Evolutionary conservation across 208 protist species (phyloP).

Genomic region (Acanthamoeba healyi): DNA sequence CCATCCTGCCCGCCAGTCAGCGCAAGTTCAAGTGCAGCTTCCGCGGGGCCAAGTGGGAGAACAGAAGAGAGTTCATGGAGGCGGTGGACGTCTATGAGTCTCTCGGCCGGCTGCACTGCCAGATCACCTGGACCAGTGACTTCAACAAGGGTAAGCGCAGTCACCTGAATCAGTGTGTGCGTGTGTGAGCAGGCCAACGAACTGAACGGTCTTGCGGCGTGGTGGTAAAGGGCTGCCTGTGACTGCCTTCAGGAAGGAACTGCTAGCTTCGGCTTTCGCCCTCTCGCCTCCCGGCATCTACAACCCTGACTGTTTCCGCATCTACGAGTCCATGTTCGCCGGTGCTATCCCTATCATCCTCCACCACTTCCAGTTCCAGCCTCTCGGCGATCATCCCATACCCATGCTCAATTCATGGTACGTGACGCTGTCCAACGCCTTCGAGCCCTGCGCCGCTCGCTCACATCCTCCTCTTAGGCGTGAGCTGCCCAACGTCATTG

Average conservation of each 20-base stretch:
- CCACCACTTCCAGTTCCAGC: constrained; percentile 36
- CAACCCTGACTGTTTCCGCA: constrained; percentile 62
- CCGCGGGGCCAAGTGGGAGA: constrained; percentile 44
- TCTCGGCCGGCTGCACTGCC: background rate
- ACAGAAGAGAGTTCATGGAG: background rate
- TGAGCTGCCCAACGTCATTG: background rate
- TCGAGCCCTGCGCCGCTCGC: background rate
- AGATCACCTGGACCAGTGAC: background rate
- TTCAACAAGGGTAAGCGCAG: constrained; percentile 4
- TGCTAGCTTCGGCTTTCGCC: constrained; percentile 25
- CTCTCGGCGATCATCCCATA: constrained; percentile 60
- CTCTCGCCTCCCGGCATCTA: constrained; percentile 42
- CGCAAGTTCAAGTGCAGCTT: constrained; percentile 56
- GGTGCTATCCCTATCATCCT: constrained; percentile 59
- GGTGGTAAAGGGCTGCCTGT: background rate
- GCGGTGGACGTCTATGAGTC: background rate
- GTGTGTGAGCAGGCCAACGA: too few species aligned
- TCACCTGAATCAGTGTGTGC: background rate
- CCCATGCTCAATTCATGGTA: constrained; percentile 17
- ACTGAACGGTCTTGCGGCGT: too few species aligned
- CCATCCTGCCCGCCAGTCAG: constrained; percentile 61
- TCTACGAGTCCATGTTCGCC: constrained; percentile 37
- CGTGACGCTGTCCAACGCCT: background rate
- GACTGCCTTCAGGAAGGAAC: constrained; percentile 51
- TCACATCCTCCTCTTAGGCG: background rate